These are phyloP conservation scores for Gilbertella persicaria DNA, from an alignment of 371 early-diverging fungal genomes.

Conservation along the genomic window DNA sequence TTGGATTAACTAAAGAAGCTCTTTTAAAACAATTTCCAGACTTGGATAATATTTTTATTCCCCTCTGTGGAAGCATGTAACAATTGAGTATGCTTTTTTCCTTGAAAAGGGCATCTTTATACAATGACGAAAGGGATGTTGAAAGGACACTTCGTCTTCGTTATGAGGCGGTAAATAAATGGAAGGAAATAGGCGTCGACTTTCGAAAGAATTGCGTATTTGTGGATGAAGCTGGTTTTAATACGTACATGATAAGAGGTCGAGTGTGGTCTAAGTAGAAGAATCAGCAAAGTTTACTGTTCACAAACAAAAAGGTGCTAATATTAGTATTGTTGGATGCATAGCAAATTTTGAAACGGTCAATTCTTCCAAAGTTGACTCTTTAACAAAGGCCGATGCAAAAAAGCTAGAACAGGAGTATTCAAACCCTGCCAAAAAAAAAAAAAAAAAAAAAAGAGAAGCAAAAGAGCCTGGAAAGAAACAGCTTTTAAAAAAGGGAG, in stretches of 20 bases:
- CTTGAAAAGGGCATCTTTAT: background rate
- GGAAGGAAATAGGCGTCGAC: slow-evolving; percentile 7
- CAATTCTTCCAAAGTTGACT: slow-evolving; percentile 13
- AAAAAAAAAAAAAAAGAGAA: slow-evolving; percentile 4
- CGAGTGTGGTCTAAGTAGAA: slow-evolving; percentile 6
- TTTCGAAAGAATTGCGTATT: slow-evolving; percentile 8
- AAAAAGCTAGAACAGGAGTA: slow-evolving; percentile 7
- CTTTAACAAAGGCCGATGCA: slow-evolving; percentile 5
- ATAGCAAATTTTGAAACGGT: slow-evolving; percentile 10
- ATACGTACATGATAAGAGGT: slow-evolving; percentile 1
- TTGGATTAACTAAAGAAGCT: slow-evolving; percentile 3
- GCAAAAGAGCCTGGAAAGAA: slow-evolving; percentile 3
- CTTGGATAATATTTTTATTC: slow-evolving; percentile 1
- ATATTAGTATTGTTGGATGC: slow-evolving; percentile 13
- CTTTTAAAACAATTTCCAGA: slow-evolving; percentile 5
- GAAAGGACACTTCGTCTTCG: slow-evolving; percentile 6
- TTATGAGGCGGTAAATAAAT: slow-evolving; percentile 1
- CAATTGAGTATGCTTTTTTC: background rate
- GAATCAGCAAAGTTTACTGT: slow-evolving; percentile 7
- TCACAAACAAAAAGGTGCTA: slow-evolving; percentile 13
- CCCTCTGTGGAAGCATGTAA: slow-evolving; percentile 7
- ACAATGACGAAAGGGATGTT: slow-evolving; percentile 9
- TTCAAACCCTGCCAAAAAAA: slow-evolving; percentile 1
- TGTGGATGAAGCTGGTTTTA: slow-evolving; percentile 4
- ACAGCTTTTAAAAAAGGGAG: slow-evolving; percentile 5